Conservation (phyloP, 495 filamentous ascomycete genomes). For the Xylaria telfairii region DNA sequence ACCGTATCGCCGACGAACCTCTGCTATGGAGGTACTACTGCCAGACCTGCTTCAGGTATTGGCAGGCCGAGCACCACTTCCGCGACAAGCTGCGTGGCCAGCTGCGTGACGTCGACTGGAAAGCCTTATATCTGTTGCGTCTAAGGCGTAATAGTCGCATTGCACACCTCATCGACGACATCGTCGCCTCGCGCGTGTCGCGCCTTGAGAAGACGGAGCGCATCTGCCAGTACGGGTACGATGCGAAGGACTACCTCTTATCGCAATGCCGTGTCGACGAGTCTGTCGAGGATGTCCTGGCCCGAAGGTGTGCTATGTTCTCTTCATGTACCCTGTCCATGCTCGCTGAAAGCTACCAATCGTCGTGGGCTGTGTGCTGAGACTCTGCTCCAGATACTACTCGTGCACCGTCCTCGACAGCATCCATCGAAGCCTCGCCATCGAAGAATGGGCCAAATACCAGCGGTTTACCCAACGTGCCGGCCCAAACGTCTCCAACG, state of each 20-base stretch:
- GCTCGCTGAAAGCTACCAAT: background rate
- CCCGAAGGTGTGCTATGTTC: slow-evolving; percentile 67
- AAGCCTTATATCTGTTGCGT: slow-evolving; percentile 68
- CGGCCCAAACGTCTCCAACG: slow-evolving; percentile 41
- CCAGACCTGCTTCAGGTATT: slow-evolving; percentile 67
- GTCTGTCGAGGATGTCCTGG: slow-evolving; percentile 75
- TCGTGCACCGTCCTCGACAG: slow-evolving; percentile 72
- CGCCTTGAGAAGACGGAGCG: slow-evolving; percentile 71
- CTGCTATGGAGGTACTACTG: slow-evolving; percentile 85
- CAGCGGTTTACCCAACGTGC: slow-evolving; percentile 46
- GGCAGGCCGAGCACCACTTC: slow-evolving; percentile 73
- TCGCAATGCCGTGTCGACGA: slow-evolving; percentile 64
- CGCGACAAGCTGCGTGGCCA: slow-evolving; percentile 54
- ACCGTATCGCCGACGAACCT: slow-evolving; percentile 68
- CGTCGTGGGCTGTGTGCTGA: slow-evolving; percentile 19
- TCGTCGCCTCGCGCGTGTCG: slow-evolving; percentile 69
- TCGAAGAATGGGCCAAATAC: slow-evolving; percentile 73
- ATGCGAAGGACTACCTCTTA: slow-evolving; percentile 85
- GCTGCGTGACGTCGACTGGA: slow-evolving; percentile 76
- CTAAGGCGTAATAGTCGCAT: slow-evolving; percentile 60
- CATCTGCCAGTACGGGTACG: slow-evolving; percentile 76
- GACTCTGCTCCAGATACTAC: slow-evolving; percentile 67
- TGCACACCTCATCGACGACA: slow-evolving; percentile 67
- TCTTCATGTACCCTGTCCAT: slow-evolving; percentile 5
- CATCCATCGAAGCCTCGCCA: slow-evolving; percentile 80